Evolutionary conservation across 768 basidiomycete genomes (phyloP), one percentile per base, ranked within the genome.

Genomic region (Gymnopilus junonius): DNA sequence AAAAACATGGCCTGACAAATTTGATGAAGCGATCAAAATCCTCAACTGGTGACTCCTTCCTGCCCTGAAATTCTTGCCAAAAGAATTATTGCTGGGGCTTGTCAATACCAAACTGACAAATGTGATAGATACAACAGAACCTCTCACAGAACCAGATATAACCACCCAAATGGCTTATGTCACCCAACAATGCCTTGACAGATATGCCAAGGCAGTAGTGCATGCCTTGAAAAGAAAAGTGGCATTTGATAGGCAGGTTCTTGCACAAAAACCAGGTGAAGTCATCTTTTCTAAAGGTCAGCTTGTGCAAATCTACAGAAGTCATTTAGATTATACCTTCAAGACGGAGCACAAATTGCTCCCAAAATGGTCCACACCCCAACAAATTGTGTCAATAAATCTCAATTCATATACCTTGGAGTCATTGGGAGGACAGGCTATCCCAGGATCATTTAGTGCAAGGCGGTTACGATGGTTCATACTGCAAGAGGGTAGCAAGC

Each of bases 291-390:
- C 56, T 3, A 8, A 12, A 8, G 73, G 74, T 0, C 59, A 77
- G 11, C 69, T 79, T 1, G 73, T 77, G 4, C 77, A 79, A 62
- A 63, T 78, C 0, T 72, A 72, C 21, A 43, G 70, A 12, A 74
- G 59, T 10, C 61, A 71, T 8, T 67, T 71, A 3, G 73, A 72
- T 29, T 64, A 70, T 55, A 78, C 73, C 1, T 67, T 74, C 55
- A 65, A 62, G 20, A 68, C 70, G 0, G 63, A 70, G 25, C 32
- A 68, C 17, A 80, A 80, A 54, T 50, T 79, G 5, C 27, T 69
- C 8, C 71, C 72, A 1, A 72, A 63, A 25, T 80, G 75, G 75
- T 77, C 75, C 2, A 56, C 58, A 11, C 77, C 75, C 4, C 50
- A 40, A 3, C 17, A 35, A 3, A 34, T 59, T 2, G 21, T 50